Percentiles rank a stretch among this genome's conserved stretches.
phyloP scores from a whole-genome alignment of 2,329 filamentous ascomycete species.

The Juglanconis juglandina region DNA sequence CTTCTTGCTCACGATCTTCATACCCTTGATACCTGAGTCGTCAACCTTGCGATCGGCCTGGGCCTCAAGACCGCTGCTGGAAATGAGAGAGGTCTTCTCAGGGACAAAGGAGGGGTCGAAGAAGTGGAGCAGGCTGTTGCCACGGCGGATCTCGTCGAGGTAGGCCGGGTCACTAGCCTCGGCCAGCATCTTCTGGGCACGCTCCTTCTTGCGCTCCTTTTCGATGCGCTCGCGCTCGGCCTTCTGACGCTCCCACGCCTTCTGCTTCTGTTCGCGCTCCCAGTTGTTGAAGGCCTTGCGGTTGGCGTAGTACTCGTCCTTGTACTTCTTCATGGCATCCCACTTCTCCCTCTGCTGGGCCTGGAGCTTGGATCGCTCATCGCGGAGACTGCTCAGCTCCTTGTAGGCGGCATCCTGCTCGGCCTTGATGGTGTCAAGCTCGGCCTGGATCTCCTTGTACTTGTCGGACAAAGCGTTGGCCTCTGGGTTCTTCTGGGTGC shows the following conservation, averaged over 20 bases:
- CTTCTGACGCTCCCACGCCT: slow-evolving; percentile 72
- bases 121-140: slow-evolving; percentile 83
- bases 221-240: slow-evolving; percentile 73
- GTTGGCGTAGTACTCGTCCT: slow-evolving; percentile 81
- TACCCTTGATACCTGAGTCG: slow-evolving; percentile 79
- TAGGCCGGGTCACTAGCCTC: slow-evolving; percentile 85
- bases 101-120: slow-evolving; percentile 72
- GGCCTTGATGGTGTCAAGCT: slow-evolving; percentile 85
- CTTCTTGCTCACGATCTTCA: slow-evolving; percentile 79
- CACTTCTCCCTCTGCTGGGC: slow-evolving; percentile 85
- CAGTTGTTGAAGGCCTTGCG: slow-evolving; percentile 80
- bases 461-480: slow-evolving; percentile 81
- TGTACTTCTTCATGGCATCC: slow-evolving; percentile 75
- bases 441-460: slow-evolving; percentile 80
- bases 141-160: slow-evolving; percentile 85
- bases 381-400: slow-evolving; percentile 76
- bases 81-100: slow-evolving; percentile 65
- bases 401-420: slow-evolving; percentile 91
- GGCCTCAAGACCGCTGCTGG: slow-evolving; percentile 71
- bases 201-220: slow-evolving; percentile 71
- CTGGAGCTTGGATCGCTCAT: slow-evolving; percentile 81
- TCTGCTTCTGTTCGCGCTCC: slow-evolving; percentile 78
- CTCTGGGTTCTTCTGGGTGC: slow-evolving; percentile 86
- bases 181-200: slow-evolving; percentile 71
- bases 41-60: slow-evolving; percentile 81